Evolutionary conservation across 257 asterid species (phyloP), one percentile per base, ranked within the genome.

Genomic region (Nicotiana tabacum): DNA sequence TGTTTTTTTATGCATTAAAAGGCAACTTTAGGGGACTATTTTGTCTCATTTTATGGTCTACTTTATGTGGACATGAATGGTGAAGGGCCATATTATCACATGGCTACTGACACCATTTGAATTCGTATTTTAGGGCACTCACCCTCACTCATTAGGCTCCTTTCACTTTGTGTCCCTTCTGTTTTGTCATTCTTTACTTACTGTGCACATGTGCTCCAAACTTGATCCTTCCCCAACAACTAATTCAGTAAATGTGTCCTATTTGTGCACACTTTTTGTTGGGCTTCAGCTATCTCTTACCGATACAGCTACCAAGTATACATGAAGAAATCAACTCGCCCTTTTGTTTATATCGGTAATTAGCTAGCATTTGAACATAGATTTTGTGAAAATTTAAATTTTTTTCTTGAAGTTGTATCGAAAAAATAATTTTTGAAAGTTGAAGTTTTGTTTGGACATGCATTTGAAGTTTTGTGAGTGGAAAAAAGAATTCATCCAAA

Each of bases 21-120:
- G 86, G 86, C 53, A 43, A 77, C 88, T 86, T 88, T 86, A 77
- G 87, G 62, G 89, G 86, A 79, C 81, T 61, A 66, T 83, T 87
- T 89, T 86, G 88, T 86, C 88, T 85, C 88, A 77, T 85, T 83
- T 84, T 85, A 83, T 86, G 87, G 88, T 82, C 77, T 84, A 86
- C 83, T 88, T 88, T 83, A 86, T 85, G 87, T 89, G 88, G 90
- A 82, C 85, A 82, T 84, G 87, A 78, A 61, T 81, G 84, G 77
- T 11, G 74, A 67, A 69, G 89, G 86, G 81, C 85, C 89, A 84
- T 82, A 84, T 13, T 60, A 58, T 87, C 89, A 87, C 90, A 85
- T 87, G 90, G 85, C 77, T 43, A 53, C 87, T 85, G 85, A 87
- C 87, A 85, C 80, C 46, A 67, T 85, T 87, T 83, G 84, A 85